Base-by-base conservation (phyloP, 352 stramenopile species). In the Lagenidium sp. region DNA sequence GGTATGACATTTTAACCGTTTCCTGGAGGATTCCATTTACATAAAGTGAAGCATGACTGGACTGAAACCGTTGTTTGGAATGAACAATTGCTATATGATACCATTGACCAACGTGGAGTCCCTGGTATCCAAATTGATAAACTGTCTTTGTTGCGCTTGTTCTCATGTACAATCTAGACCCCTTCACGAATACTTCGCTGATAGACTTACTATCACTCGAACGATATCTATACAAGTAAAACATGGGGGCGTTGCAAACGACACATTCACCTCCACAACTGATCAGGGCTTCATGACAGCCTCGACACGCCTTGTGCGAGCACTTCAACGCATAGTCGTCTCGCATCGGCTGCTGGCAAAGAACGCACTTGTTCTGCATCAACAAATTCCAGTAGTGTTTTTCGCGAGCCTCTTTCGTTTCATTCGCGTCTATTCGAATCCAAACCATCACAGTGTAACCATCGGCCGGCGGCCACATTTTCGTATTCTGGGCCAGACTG, bases 221-320 rank as follows among this genome's bases (percentile, higher is more conserved):
- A 1, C 76, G 72, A 57, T 85, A 76, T 18, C 76, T 63, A 29
- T 77, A 85, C 11, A 88, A 40, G 43, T 81, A 85, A 41, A 88
- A 82, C 40, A 68, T 82, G 3, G 76, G 76, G 7, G 72, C 64
- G 31, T 88, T 88, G 47, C 76, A 88, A 32, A 85, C 63, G 6
- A 77, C 62, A 30, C 76, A 88, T 36, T 85, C 76, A 1, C 72
- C 76, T 5, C 73, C 70, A 41, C 43, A 63, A 36, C 64, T 75
- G 0, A 68, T 19, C 16, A 88, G 53, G 10, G 68, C 68, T 24
- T 88, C 72, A 19, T 69, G 53, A 22, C 76, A 88, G 4, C 54
- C 59, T 21, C 64, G 63, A 11, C 76, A 88, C 7, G 63, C 70
- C 23, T 60, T 44, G 45, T 88, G 76, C 0, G 72, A 85, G 34